A percentile compares a stretch with the other conserved stretches of the same genome.
These are phyloP conservation scores for Haplosporangium sp. DNA, from an alignment of 371 early-diverging fungal species.

Conservation along the genomic window DNA sequence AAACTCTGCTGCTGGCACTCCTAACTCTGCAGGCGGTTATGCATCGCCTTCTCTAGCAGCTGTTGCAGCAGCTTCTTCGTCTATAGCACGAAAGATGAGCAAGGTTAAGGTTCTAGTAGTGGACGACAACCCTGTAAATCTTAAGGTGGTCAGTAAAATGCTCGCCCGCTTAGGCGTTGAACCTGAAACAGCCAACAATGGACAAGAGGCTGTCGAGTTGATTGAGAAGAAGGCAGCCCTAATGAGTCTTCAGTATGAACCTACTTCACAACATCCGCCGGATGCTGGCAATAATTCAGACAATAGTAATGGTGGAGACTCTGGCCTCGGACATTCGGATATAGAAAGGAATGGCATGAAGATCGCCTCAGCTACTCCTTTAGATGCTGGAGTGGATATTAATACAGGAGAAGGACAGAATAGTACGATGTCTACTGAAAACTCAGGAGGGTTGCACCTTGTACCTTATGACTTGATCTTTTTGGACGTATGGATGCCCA, in stretches of 20 bases:
- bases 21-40: conserved; percentile 13
- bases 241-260: conserved; percentile 14
- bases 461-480: conserved; percentile 60
- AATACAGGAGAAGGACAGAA: not conserved
- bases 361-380: too few relatives aligned
- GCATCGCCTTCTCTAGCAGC: conserved; percentile 32
- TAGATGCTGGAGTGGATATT: not conserved
- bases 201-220: conserved; percentile 59
- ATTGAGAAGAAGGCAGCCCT: conserved; percentile 38
- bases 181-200: conserved; percentile 58
- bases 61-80: conserved; percentile 27
- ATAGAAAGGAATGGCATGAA: not conserved
- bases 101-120: conserved; percentile 59
- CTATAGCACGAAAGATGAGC: conserved; percentile 28
- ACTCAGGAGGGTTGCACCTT: not conserved
- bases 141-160: conserved; percentile 62
- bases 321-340: conserved; percentile 5
- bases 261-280: not conserved
- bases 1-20: conserved; percentile 11
- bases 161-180: conserved; percentile 45
- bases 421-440: not conserved
- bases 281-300: conserved; percentile 1
- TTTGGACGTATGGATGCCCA: conserved; percentile 70
- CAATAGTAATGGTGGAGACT: conserved; percentile 12
- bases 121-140: conserved; percentile 68